Base-by-base conservation (phyloP, 1,284 basidiomycete genomes). In the Coniferiporia sulphurascens region DNA sequence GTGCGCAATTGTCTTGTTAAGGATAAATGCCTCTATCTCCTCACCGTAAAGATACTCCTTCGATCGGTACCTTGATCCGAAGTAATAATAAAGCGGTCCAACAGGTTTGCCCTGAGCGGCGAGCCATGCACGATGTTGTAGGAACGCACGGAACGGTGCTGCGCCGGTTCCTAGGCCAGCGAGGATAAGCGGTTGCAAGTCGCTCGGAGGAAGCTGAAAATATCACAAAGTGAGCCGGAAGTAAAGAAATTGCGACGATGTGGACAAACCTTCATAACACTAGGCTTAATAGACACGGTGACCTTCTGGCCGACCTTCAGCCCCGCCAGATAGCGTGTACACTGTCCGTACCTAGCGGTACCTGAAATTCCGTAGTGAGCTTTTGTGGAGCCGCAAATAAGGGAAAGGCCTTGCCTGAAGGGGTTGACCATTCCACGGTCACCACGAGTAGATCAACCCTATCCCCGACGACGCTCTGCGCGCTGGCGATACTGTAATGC, bases 81-180 rank as follows among this genome's bases (percentile, higher is more conserved):
- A 99, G 82, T 98, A 99, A 80, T 99, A 98, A 71, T 97, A 89
- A 32, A 93, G 83, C 1, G 95, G 94, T 0, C 96, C 96, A 59
- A 95, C 85, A 58, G 90, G 80, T 67, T 89, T 76, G 53, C 90
- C 89, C 71, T 92, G 86, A 19, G 83, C 73, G 46, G 82, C 80
- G 66, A 95, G 88, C 81, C 82, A 85, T 5, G 93, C 95, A 63
- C 96, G 89, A 72, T 98, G 87, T 74, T 98, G 96, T 63, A 98
- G 85, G 82, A 98, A 99, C 10, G 96, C 95, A 57, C 95, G 91
- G 91, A 99, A 99, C 45, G 96, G 96, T 12, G 96, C 96, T 4
- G 95, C 96, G 62, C 95, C 96, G 1, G 97, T 99, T 59, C 96
- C 97, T 48, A 99, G 87, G 69, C 96, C 96, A 52, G 96, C 95